Evolutionary conservation across 73 alveolate genomes (phyloP), one percentile per base, ranked within the genome.

Genomic region (Paramecium octaurelia): DNA sequence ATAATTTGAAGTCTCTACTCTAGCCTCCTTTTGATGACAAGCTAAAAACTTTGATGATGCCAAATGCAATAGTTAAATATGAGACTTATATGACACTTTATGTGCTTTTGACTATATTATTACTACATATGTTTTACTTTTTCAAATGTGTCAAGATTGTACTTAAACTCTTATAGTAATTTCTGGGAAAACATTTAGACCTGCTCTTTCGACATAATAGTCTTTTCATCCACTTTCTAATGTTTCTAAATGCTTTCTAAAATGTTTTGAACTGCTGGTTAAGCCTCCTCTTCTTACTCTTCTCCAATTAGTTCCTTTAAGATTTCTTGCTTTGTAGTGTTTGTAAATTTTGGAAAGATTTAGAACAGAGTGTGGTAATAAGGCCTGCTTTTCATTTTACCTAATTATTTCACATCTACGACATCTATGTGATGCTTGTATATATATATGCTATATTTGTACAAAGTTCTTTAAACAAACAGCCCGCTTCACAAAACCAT

Each of bases 1-100:
- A 83, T 89, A 89, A 71, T 89, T 89, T 10, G 84, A 77, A 31
- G 34, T 14, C 71, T 89, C 94, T 20, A 89, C 36, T 31, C 88
- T 89, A 11, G 94, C 94, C 35, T 89, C 94, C 18, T 70, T 89
- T 31, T 77, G 69, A 54, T 89, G 80, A 75, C 94, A 89, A 43
- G 94, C 94, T n/a, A 89, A 71, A 50, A 89, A 89, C 42, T 89
- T 89, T 29, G 94, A 89, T 42, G 92, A 71, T 27, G 86, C 88
- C 12, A 89, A 77, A 89, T 89, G 94, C 85, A 89, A 38, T 8
- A 89, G 54, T 27, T 89, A 43, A 89, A 89, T 89, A 38, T 77
- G 86, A 20, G 86, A 36, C n/a, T 89, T 89, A 73, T 89, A 89
- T 21, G 94, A 50, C 4, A 89, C 88, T 18, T 83, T 48, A 8